phyloP scores from a whole-genome alignment of 331 rosid genomes.

The Prunus yedoensis region DNA sequence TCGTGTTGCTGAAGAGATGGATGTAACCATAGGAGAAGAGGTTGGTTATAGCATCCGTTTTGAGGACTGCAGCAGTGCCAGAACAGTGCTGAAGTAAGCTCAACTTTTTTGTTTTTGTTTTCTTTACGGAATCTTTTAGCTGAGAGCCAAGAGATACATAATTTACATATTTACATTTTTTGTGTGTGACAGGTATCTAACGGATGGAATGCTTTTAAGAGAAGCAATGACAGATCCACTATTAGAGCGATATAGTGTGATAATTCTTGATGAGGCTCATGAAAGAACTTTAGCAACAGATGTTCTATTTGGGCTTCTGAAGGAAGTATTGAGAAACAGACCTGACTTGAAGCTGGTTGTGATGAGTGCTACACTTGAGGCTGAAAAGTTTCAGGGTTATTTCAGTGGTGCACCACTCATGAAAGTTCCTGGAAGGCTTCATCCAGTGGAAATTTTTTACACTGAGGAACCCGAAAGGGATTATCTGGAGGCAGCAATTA shows the following conservation, averaged over 20 bases:
- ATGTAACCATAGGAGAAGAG: conserved; percentile 91
- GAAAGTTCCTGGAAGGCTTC: conserved; percentile 99
- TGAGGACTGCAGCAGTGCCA: conserved; percentile 95
- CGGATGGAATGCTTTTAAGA: conserved; percentile 98
- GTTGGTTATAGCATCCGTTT: conserved; percentile 99
- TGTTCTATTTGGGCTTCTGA: conserved; percentile 92
- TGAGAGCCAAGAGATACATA: background rate
- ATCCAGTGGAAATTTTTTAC: conserved; percentile 93
- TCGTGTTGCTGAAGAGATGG: conserved; percentile 99
- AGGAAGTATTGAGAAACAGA: conserved; percentile 91
- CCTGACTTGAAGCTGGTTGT: conserved; percentile 92
- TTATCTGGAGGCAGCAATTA: conserved; percentile 90
- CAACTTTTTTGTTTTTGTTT: background rate
- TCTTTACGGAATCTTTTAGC: background rate
- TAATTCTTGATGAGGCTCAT: conserved; percentile 96
- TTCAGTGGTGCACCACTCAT: conserved; percentile 90
- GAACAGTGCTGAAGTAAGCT: conserved; percentile 87
- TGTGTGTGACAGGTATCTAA: conserved; percentile 63
- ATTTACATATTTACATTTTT: background rate
- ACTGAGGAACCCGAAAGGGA: conserved; percentile 96
- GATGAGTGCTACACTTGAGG: conserved; percentile 99
- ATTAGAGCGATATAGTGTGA: conserved; percentile 81
- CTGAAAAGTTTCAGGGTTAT: conserved; percentile 97
- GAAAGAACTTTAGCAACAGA: conserved; percentile 98
- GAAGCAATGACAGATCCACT: conserved; percentile 99